Percentiles rank a stretch among this genome's conserved stretches.
These are phyloP conservation scores for Lactifluus pinguis DNA, from an alignment of 768 basidiomycete genomes.

Conservation along the genomic window DNA sequence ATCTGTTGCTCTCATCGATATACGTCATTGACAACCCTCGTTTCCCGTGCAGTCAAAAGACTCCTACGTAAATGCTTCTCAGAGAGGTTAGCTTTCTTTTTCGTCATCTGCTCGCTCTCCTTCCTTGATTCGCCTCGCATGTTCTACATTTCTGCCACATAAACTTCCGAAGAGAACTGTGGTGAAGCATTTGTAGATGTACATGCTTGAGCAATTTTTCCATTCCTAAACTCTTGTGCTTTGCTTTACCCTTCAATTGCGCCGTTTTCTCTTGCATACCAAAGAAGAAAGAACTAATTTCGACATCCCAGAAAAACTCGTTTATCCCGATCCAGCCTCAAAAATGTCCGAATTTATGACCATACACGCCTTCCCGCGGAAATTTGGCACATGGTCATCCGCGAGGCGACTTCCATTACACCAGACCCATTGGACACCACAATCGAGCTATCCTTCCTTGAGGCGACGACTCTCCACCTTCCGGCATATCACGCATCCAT, in stretches of 20 bases:
- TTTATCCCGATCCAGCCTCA: neutral
- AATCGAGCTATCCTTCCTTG: slow-evolving; percentile 50
- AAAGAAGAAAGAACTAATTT: neutral
- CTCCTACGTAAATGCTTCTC: neutral
- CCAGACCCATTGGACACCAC: slow-evolving; percentile 41
- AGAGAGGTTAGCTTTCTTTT: neutral
- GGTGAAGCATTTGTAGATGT: neutral
- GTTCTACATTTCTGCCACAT: neutral
- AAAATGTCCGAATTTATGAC: slow-evolving; percentile 7
- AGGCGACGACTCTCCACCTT: slow-evolving; percentile 32
- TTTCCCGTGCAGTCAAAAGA: neutral
- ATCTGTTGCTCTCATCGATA: neutral
- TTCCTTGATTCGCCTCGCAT: neutral
- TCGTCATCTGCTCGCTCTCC: neutral
- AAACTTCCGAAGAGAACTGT: neutral
- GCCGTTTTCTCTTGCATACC: neutral
- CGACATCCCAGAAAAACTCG: neutral
- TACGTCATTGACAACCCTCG: neutral
- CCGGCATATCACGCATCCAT: slow-evolving; percentile 40
- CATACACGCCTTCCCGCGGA: slow-evolving; percentile 41
- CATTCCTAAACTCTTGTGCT: neutral
- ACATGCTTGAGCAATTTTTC: neutral
- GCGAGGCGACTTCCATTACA: slow-evolving; percentile 40
- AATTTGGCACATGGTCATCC: slow-evolving; percentile 58
- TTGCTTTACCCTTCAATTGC: neutral